Percentiles rank a stretch among this genome's conserved stretches.
Conservation (phyloP, 164 flowering plant species). For the Magnolia officinalis region DNA sequence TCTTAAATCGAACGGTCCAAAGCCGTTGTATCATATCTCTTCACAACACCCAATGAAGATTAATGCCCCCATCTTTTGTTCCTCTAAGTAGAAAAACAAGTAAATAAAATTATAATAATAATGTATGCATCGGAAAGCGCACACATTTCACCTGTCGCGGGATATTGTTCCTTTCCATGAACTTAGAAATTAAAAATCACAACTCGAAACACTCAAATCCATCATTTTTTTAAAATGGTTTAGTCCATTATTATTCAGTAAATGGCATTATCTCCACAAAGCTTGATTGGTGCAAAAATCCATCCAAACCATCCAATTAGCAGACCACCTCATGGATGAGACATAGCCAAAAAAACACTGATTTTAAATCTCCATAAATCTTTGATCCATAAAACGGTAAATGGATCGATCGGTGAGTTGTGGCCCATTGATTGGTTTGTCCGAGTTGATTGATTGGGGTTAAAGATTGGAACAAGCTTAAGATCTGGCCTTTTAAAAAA, state of each 20-base stretch:
- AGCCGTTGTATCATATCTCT: conserved; percentile 10
- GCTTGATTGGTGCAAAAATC: no score
- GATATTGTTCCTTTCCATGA: neutral
- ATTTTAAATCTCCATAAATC: no score
- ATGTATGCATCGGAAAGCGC: neutral
- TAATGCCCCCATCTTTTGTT: conserved; percentile 20
- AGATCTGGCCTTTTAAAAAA: neutral
- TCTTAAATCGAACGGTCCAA: neutral
- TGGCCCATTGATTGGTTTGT: no score
- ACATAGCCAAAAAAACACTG: no score
- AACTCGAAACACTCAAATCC: neutral
- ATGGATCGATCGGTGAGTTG: no score
- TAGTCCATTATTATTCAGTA: no score
- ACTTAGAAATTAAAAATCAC: neutral
- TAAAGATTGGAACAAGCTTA: no score
- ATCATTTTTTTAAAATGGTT: neutral
- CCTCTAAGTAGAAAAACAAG: neutral
- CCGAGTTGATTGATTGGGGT: no score
- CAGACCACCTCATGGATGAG: no score
- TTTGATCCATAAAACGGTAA: no score
- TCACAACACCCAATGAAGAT: conserved; percentile 19
- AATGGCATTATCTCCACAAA: no score
- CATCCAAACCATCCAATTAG: no score
- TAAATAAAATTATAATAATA: neutral
- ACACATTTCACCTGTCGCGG: neutral